Evolutionary conservation across 2,329 filamentous ascomycete genomes (phyloP).

Genomic region (Botrytis paeoniae): DNA sequence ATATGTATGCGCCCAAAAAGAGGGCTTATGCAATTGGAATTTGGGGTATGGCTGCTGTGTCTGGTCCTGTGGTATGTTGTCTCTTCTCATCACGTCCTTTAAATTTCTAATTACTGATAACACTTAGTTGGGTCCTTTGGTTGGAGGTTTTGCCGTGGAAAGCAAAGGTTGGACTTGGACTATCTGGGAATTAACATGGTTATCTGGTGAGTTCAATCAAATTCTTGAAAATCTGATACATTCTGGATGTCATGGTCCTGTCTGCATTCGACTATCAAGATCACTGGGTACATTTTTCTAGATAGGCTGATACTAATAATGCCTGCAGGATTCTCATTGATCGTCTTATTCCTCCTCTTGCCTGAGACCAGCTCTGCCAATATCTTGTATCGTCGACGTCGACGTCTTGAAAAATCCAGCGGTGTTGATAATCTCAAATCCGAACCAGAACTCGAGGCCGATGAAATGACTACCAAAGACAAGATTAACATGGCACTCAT

Average conservation of each 20-base stretch:
- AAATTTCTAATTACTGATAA: not conserved
- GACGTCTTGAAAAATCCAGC: slow-evolving; percentile 56
- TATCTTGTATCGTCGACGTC: slow-evolving; percentile 59
- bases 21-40: slow-evolving; percentile 56
- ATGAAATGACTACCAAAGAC: slow-evolving; percentile 46
- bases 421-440: slow-evolving; percentile 53
- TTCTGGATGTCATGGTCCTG: not conserved
- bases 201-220: slow-evolving; percentile 40
- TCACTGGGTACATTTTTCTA: not conserved
- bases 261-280: not conserved
- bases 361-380: slow-evolving; percentile 60
- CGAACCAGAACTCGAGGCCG: slow-evolving; percentile 60
- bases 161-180: slow-evolving; percentile 59
- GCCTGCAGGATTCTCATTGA: slow-evolving; percentile 45
- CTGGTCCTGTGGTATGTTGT: slow-evolving; percentile 44
- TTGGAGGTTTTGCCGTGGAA: slow-evolving; percentile 57
- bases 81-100: not conserved
- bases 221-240: not conserved
- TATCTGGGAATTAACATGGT: slow-evolving; percentile 57
- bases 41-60: slow-evolving; percentile 51
- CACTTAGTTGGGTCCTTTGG: slow-evolving; percentile 51
- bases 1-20: slow-evolving; percentile 50
- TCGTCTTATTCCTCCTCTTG: slow-evolving; percentile 57
- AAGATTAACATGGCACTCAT: slow-evolving; percentile 54
- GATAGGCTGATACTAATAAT: not conserved